These are phyloP conservation scores for Cichorium intybus DNA, from an alignment of 140 eudicot species.

Conservation along the genomic window DNA sequence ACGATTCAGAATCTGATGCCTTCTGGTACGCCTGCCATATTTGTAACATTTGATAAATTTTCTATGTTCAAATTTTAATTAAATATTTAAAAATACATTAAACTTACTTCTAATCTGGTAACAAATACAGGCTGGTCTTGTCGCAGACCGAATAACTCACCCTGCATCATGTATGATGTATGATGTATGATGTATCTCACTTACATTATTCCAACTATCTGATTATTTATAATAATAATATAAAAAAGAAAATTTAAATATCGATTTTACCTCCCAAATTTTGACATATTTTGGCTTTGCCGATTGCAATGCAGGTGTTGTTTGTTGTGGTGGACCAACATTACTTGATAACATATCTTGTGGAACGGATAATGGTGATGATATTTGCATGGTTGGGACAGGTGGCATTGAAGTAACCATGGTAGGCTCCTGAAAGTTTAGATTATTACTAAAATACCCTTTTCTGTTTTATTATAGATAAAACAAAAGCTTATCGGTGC, in stretches of 20 bases:
- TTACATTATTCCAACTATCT: slow-evolving; percentile 1
- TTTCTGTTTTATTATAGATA: not conserved
- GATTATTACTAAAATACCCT: not conserved
- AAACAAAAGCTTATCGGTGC: slow-evolving; percentile 17
- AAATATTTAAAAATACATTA: not conserved
- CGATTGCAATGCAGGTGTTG: slow-evolving; percentile 52
- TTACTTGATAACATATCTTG: slow-evolving; percentile 69
- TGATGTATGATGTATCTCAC: not conserved
- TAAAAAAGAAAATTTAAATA: not conserved
- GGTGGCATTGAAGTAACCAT: slow-evolving; percentile 62
- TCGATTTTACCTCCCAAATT: slow-evolving; percentile 99
- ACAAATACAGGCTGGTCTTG: slow-evolving; percentile 98
- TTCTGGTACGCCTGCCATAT: slow-evolving; percentile 79
- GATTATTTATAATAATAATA: not conserved
- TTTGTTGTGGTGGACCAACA: slow-evolving; percentile 65
- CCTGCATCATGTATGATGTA: slow-evolving; percentile 61
- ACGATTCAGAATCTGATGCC: slow-evolving; percentile 95
- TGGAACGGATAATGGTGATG: slow-evolving; percentile 82
- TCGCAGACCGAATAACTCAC: slow-evolving; percentile 97
- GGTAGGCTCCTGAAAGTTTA: slow-evolving; percentile 70
- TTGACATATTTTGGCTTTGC: slow-evolving; percentile 91
- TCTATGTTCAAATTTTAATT: no score
- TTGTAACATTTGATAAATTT: not conserved
- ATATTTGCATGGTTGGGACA: slow-evolving; percentile 67
- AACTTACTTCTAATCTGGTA: slow-evolving; percentile 89